These are phyloP conservation scores for Nicotiana noctiflora DNA, from an alignment of 257 asterid species.

Conservation along the genomic window DNA sequence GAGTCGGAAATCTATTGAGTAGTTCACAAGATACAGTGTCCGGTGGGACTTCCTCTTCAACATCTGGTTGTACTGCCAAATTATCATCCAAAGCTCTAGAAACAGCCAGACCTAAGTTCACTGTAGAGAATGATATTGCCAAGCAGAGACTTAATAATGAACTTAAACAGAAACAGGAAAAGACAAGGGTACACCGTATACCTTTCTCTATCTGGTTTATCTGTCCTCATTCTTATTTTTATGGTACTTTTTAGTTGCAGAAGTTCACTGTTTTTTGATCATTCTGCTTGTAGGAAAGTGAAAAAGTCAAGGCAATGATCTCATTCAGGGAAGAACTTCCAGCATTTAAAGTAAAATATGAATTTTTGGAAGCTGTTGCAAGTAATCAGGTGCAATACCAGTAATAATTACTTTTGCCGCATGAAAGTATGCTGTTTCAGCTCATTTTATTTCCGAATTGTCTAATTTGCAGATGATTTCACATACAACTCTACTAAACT, in stretches of 20 bases:
- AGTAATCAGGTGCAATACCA: conserved; percentile 53
- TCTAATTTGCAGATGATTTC: background rate
- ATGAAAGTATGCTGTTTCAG: background rate
- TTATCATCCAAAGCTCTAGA: conserved; percentile 35
- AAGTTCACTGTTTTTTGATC: conserved; percentile 12
- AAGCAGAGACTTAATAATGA: conserved; percentile 44
- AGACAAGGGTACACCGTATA: conserved; percentile 66
- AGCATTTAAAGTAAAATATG: conserved; percentile 68
- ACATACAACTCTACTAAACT: background rate
- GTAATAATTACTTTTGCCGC: background rate
- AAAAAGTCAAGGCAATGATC: conserved; percentile 59
- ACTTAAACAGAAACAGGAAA: conserved; percentile 76
- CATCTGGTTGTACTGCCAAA: conserved; percentile 38
- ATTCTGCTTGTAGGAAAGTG: conserved; percentile 48
- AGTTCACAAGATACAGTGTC: conserved; percentile 34
- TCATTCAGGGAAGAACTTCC: conserved; percentile 85
- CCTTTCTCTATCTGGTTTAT: background rate
- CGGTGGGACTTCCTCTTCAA: conserved; percentile 31
- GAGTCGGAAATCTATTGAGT: conserved; percentile 64
- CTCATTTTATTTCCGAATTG: background rate
- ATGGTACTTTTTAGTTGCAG: conserved; percentile 7
- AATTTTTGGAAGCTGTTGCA: conserved; percentile 77
- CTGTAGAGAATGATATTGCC: conserved; percentile 31
- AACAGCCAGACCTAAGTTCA: conserved; percentile 21
- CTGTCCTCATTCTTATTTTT: conserved; percentile 1